A percentile compares a stretch with the other conserved stretches of the same genome.
phyloP scores from a whole-genome alignment of 2,329 filamentous ascomycete genomes.

The Pseudogymnoascus sp. region DNA sequence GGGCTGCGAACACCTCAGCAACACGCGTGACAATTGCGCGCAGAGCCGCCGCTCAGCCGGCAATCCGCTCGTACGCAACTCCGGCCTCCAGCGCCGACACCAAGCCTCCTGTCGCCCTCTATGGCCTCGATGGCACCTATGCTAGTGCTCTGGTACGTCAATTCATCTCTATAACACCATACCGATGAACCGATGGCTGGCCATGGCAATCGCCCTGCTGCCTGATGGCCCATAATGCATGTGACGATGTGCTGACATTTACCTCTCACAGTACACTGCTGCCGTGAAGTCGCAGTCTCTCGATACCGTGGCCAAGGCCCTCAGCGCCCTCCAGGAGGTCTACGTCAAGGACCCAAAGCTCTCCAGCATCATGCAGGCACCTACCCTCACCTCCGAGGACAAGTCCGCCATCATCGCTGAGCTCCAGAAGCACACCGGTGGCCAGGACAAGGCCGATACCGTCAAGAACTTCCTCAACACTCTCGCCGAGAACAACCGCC shows the following conservation, averaged over 20 bases:
- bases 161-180: neutral
- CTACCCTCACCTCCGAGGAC: slow-evolving; percentile 71
- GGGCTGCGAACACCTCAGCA: slow-evolving; percentile 27
- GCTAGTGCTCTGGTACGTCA: slow-evolving; percentile 89
- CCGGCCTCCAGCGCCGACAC: slow-evolving; percentile 51
- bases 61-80: slow-evolving; percentile 69
- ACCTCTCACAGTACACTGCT: slow-evolving; percentile 73
- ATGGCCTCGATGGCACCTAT: slow-evolving; percentile 96
- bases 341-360: slow-evolving; percentile 84
- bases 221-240: neutral
- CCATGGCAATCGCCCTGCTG: neutral
- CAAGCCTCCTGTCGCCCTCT: slow-evolving; percentile 85
- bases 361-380: slow-evolving; percentile 64
- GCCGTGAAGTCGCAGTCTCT: slow-evolving; percentile 81
- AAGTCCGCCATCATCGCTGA: slow-evolving; percentile 82
- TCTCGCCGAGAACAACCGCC: slow-evolving; percentile 93
- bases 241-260: slow-evolving; percentile 10
- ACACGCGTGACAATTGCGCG: slow-evolving; percentile 26
- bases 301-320: slow-evolving; percentile 76
- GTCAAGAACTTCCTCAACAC: slow-evolving; percentile 90
- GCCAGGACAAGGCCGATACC: slow-evolving; percentile 64
- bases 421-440: slow-evolving; percentile 75
- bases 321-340: slow-evolving; percentile 63
- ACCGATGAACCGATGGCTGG: neutral
- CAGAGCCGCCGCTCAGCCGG: slow-evolving; percentile 49